A percentile compares a stretch with the other conserved stretches of the same genome.
These are phyloP conservation scores for Tetradesmus lagerheimii DNA, from an alignment of 139 green algal species.

Conservation along the genomic window DNA sequence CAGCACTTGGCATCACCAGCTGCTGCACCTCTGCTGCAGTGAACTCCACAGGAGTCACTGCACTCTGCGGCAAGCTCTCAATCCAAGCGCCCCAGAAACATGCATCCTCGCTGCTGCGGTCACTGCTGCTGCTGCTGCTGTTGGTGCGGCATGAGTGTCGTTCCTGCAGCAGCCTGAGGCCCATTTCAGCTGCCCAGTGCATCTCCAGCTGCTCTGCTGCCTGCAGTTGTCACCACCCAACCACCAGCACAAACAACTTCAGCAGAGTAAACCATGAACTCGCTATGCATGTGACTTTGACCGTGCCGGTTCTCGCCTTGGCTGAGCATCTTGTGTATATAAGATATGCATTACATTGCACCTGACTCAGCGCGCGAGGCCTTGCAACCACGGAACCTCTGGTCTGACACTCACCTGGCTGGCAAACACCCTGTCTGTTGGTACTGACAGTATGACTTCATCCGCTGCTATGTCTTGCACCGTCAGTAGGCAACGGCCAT, in stretches of 20 bases:
- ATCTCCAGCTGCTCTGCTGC: constrained; percentile 15
- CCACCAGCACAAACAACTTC: not conserved
- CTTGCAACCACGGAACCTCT: too few relatives aligned
- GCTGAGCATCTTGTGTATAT: too few relatives aligned
- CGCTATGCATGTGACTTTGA: too few relatives aligned
- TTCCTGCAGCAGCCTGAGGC: constrained; percentile 31
- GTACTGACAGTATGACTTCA: constrained; percentile 31
- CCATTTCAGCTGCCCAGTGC: constrained; percentile 46
- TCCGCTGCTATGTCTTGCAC: not conserved
- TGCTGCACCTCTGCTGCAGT: constrained; percentile 38
- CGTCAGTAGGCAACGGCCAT: constrained; percentile 20
- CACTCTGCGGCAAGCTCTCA: not conserved
- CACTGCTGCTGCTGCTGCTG: not conserved
- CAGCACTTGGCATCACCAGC: constrained; percentile 26
- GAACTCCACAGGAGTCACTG: constrained; percentile 36
- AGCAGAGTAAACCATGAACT: too few relatives aligned
- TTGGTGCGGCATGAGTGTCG: constrained; percentile 7
- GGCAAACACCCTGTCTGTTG: constrained; percentile 1
- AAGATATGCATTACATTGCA: not conserved
- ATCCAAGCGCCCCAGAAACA: constrained; percentile 11
- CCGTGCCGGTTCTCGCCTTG: not conserved
- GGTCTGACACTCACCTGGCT: constrained; percentile 25
- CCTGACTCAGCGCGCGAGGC: not conserved
- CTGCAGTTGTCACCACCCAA: not conserved
- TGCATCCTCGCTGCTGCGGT: not conserved